Conservation (phyloP, 2,329 filamentous ascomycete genomes). For the Blastomyces gilchristii region DNA sequence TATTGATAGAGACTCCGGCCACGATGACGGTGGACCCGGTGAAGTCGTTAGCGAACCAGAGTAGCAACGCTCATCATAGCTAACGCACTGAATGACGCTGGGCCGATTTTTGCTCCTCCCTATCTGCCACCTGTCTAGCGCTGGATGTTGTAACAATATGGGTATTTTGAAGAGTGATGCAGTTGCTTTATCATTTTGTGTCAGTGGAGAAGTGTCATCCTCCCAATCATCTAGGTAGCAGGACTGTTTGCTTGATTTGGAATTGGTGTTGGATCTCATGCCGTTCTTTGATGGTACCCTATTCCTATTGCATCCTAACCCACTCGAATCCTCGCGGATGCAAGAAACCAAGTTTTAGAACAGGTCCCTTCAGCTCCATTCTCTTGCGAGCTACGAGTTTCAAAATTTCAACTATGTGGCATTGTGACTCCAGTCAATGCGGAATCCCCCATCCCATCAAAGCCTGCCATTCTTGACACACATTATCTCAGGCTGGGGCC, state of each 20-base stretch:
- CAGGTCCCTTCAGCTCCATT: neutral
- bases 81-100: conserved; percentile 8
- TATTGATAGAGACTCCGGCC: conserved; percentile 11
- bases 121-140: neutral
- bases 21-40: conserved; percentile 9
- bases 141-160: neutral
- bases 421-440: neutral
- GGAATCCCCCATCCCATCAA: neutral
- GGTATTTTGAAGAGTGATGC: neutral
- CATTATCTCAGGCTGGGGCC: neutral
- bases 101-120: neutral
- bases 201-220: neutral
- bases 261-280: neutral
- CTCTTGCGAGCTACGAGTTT: neutral
- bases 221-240: neutral
- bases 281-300: neutral
- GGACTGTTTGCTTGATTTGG: neutral
- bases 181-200: neutral
- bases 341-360: neutral
- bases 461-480: neutral
- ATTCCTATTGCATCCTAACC: neutral
- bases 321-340: neutral
- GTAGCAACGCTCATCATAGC: neutral
- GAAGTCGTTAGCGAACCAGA: neutral
- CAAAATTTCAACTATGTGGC: neutral